A percentile compares a stretch with the other conserved stretches of the same genome.
Evolutionary conservation across 1,284 basidiomycete genomes (phyloP).

Genomic region (Coniferiporia weirii): DNA sequence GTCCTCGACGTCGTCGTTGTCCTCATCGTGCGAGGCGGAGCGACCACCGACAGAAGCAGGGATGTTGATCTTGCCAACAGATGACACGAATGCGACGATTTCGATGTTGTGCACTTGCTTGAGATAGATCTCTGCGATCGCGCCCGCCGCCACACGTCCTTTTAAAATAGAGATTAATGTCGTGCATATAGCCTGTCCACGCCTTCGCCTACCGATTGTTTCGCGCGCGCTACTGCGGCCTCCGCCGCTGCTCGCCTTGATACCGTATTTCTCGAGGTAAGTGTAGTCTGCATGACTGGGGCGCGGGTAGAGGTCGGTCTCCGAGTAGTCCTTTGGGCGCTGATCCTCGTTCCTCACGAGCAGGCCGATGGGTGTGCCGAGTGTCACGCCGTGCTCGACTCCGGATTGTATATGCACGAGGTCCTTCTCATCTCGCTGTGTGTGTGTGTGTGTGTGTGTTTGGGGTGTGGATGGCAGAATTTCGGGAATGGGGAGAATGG

Average conservation of each 20-base stretch:
- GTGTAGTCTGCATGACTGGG: constrained; percentile 99
- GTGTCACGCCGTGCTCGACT: constrained; percentile 88
- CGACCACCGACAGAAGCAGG: constrained; percentile 43
- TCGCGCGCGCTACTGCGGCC: constrained; percentile 93
- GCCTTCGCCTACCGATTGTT: constrained; percentile 72
- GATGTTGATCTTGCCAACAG: constrained; percentile 89
- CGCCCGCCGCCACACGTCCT: constrained; percentile 96
- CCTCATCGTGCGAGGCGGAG: constrained; percentile 43
- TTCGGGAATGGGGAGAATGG: background rate
- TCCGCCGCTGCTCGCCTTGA: constrained; percentile 96
- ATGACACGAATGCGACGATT: constrained; percentile 95
- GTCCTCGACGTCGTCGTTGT: constrained; percentile 72
- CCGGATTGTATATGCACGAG: constrained; percentile 93
- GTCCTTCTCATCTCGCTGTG: constrained; percentile 94
- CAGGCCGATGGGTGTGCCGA: constrained; percentile 95
- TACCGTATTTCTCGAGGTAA: constrained; percentile 95
- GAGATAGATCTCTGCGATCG: constrained; percentile 96
- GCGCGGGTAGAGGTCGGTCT: constrained; percentile 95
- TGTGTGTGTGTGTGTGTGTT: background rate
- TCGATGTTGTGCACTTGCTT: constrained; percentile 86
- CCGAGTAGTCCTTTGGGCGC: constrained; percentile 96
- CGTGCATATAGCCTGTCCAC: background rate
- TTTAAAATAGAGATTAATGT: constrained; percentile 3
- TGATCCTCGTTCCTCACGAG: constrained; percentile 98
- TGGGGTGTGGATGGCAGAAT: background rate